Conservation (phyloP, 2,329 filamentous ascomycete genomes). For the Trichoderma pleuroti region DNA sequence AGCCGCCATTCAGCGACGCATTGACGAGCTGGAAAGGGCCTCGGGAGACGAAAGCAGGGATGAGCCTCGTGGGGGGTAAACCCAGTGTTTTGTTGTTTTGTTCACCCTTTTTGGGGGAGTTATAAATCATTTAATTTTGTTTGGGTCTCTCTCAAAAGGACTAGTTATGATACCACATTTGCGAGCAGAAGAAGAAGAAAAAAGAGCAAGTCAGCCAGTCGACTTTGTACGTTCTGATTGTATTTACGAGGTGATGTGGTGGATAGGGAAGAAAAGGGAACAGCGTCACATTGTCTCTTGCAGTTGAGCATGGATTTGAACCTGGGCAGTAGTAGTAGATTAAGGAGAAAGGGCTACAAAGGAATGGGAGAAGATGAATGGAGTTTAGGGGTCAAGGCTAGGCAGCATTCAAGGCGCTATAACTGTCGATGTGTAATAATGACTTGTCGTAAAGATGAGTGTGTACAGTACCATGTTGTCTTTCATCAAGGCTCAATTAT, state of each 20-base stretch:
- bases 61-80: background rate
- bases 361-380: background rate
- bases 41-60: slow-evolving; percentile 1
- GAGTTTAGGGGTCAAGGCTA: background rate
- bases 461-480: background rate
- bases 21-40: slow-evolving; percentile 32
- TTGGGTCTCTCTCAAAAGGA: background rate
- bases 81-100: background rate
- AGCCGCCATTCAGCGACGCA: slow-evolving; percentile 34
- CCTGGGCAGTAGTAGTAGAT: background rate
- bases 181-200: background rate
- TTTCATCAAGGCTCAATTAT: background rate
- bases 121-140: background rate
- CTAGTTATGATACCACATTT: slow-evolving; percentile 10
- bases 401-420: background rate
- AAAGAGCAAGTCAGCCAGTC: background rate
- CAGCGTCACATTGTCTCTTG: background rate
- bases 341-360: background rate
- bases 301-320: background rate
- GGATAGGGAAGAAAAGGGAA: background rate
- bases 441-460: background rate
- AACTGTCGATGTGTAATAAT: background rate
- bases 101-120: background rate
- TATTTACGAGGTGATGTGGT: background rate
- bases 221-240: background rate